Evolutionary conservation across 371 early-diverging fungal genomes (phyloP).

Genomic region (Dichotomocladium elegans): DNA sequence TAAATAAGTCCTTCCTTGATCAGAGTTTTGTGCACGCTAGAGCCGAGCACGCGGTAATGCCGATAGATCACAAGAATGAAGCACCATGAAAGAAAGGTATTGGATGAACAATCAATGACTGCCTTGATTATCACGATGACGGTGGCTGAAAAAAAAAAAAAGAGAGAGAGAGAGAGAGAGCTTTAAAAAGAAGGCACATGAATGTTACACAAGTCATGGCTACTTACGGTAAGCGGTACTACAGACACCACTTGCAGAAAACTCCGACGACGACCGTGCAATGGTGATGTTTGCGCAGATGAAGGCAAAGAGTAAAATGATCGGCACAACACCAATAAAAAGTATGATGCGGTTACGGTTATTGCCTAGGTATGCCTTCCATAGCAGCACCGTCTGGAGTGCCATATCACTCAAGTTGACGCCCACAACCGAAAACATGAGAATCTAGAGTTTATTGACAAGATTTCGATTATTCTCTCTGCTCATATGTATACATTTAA

Average conservation of each 20-base stretch:
- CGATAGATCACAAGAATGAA: slow-evolving; percentile 42
- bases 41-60: slow-evolving; percentile 34
- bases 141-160: slow-evolving; percentile 19
- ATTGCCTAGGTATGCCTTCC: slow-evolving; percentile 46
- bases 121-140: slow-evolving; percentile 35
- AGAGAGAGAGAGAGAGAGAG: too few relatives aligned
- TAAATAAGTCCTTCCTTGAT: slow-evolving; percentile 40
- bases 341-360: slow-evolving; percentile 33
- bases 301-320: slow-evolving; percentile 25
- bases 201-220: background rate
- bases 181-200: too few relatives aligned
- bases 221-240: slow-evolving; percentile 32
- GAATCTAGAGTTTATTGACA: too few relatives aligned
- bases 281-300: slow-evolving; percentile 32
- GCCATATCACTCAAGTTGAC: slow-evolving; percentile 39
- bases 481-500: background rate
- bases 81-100: slow-evolving; percentile 34
- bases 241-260: slow-evolving; percentile 24
- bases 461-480: too few relatives aligned
- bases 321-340: slow-evolving; percentile 22
- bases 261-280: slow-evolving; percentile 18
- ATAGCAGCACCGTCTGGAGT: slow-evolving; percentile 33
- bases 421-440: slow-evolving; percentile 37
- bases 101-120: slow-evolving; percentile 34
- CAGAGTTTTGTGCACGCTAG: slow-evolving; percentile 33